A percentile compares a stretch with the other conserved stretches of the same genome.
Conservation (phyloP, 768 basidiomycete genomes). For the Peribolospora kevripleyi region DNA sequence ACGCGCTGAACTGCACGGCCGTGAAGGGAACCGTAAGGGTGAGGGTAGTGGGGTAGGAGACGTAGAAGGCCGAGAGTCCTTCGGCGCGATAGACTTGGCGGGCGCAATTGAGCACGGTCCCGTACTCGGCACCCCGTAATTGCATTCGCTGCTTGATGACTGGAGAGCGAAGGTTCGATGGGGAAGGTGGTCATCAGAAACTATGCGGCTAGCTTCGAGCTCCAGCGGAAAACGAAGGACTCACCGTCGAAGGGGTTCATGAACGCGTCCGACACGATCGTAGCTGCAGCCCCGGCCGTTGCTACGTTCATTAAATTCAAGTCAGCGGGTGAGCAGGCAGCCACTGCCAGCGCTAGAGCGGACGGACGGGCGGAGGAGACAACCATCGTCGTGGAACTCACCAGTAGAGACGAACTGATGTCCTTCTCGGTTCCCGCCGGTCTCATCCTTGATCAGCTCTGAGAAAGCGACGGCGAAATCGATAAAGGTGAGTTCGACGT, state of each 20-base stretch:
- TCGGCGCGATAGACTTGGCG: slow-evolving; percentile 60
- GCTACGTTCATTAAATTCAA: slow-evolving; percentile 26
- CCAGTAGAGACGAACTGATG: slow-evolving; percentile 76
- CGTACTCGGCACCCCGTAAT: slow-evolving; percentile 74
- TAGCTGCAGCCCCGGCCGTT: slow-evolving; percentile 76
- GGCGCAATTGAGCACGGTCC: slow-evolving; percentile 65
- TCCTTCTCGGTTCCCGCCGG: slow-evolving; percentile 51
- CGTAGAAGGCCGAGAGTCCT: slow-evolving; percentile 77
- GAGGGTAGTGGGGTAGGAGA: slow-evolving; percentile 94
- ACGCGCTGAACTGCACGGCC: slow-evolving; percentile 89
- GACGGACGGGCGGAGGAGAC: too few relatives aligned
- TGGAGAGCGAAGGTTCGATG: too few relatives aligned
- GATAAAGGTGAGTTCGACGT: too few relatives aligned
- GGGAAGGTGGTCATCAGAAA: too few relatives aligned
- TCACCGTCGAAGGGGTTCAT: slow-evolving; percentile 99
- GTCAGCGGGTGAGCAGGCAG: too few relatives aligned
- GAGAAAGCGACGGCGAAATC: too few relatives aligned
- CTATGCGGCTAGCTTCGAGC: too few relatives aligned
- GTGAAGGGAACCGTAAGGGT: slow-evolving; percentile 94
- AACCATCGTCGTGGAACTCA: too few relatives aligned
- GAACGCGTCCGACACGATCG: slow-evolving; percentile 80
- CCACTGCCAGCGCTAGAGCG: too few relatives aligned
- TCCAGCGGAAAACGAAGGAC: slow-evolving; percentile 16
- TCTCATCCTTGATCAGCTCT: slow-evolving; percentile 78
- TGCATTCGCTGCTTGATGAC: slow-evolving; percentile 99